Percentiles rank a stretch among this genome's conserved stretches.
Evolutionary conservation across 805 yeast species (phyloP).

Genomic region (Metschnikowia koreensis): DNA sequence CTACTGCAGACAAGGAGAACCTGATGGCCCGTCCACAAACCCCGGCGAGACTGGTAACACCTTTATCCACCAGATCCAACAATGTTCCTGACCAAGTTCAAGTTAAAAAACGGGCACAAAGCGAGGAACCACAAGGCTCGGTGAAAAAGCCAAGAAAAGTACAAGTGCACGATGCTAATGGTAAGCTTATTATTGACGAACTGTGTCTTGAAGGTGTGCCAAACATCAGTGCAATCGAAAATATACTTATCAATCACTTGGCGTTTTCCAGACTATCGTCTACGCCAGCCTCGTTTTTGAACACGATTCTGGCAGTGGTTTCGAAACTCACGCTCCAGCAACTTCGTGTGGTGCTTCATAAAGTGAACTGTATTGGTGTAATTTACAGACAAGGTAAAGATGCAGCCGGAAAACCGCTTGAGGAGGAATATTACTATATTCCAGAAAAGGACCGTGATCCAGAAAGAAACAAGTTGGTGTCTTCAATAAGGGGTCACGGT

Average conservation of each 20-base stretch:
- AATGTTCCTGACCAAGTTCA: constrained; percentile 17
- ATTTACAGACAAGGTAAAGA: constrained; percentile 89
- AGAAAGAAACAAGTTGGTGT: constrained; percentile 67
- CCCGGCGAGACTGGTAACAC: constrained; percentile 17
- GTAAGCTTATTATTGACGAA: constrained; percentile 26
- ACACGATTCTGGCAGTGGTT: constrained; percentile 57
- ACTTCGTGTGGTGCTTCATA: constrained; percentile 44
- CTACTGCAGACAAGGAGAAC: constrained; percentile 6
- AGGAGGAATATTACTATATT: constrained; percentile 89
- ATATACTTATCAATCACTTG: constrained; percentile 74
- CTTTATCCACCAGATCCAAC: constrained; percentile 29
- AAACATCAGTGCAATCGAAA: constrained; percentile 52
- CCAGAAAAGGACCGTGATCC: constrained; percentile 77
- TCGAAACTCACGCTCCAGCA: constrained; percentile 44
- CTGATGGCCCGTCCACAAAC: neutral
- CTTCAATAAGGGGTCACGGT: constrained; percentile 76
- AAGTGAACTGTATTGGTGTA: constrained; percentile 70
- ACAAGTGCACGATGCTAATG: constrained; percentile 22
- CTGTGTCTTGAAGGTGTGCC: constrained; percentile 28
- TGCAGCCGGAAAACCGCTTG: constrained; percentile 93
- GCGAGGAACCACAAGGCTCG: constrained; percentile 33
- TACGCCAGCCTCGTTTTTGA: constrained; percentile 75
- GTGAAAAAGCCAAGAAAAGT: constrained; percentile 19
- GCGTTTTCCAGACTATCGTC: constrained; percentile 89
- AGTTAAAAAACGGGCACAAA: constrained; percentile 28